Base-by-base conservation (phyloP, 257 asterid species). In the Solanum commersonii region DNA sequence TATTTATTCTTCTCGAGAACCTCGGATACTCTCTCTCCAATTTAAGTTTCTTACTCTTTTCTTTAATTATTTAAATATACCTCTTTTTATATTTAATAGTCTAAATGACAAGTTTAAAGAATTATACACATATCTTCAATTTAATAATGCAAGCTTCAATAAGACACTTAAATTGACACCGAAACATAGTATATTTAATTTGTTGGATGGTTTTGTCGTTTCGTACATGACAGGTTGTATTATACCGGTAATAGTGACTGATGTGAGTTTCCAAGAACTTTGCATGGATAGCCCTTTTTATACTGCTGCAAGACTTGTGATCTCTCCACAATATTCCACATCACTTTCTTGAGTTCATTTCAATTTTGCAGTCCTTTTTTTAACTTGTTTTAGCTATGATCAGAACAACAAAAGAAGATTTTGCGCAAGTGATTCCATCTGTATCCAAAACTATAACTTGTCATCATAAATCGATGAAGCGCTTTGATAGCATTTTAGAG, bases 381-480 rank as follows among this genome's bases (percentile, higher is more conserved):
- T 4, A 44, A 44, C 23, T 77, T 77, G 84, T 72, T 70, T 38
- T 38, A 38, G 23, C 37, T 60, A 93, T 92, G 95, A 93, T 87
- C 85, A 86, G 65, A 82, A 59, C 85, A 82, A 59, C 85, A 46
- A 78, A 72, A 8, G 90, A 86, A 59, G 90, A 79, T n/a, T 74
- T 84, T 31, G 33, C 73, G 4, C 89, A 91, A 71, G 88, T 44
- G 59, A 70, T 92, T 78, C 97, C 97, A 52, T 81, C 93, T 1
- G 87, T 94, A 72, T 90, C 94, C 88, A 89, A 89, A 88, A 87
- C 89, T n/a, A 93, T 93, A 16, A 52, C 86, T 65, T 87, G 89
- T 81, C 85, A 27, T 18, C 84, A 92, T 63, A 63, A 63, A 63
- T 10, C 10, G 59, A 92, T 92, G 84, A 92, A 93, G 25, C 96